Base-by-base conservation (phyloP, 2,329 filamentous ascomycete genomes). In the Diaporthe destruens region DNA sequence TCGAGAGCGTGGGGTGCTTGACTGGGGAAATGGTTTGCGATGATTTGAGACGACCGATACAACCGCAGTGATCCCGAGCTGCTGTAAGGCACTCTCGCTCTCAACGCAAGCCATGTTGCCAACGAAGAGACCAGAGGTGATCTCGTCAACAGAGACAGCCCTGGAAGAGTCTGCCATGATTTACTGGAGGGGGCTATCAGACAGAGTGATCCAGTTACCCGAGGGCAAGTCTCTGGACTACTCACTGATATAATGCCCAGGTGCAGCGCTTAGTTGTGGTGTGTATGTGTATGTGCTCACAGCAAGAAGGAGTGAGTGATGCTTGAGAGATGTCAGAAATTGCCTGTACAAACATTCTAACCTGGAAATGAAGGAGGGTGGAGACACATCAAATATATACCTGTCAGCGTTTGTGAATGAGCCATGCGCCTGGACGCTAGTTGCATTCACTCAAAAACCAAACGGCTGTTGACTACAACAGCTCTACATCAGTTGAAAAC, bases 11-110 rank as follows among this genome's bases (percentile, higher is more conserved):
- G 53, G 3, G 49, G 29, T 68, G 23, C 7, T 5, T 42, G 29
- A 16, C 51, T 29, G n/a, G 1, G 51, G 65, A 32, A 55, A 55
- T 2, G 51, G 51, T 44, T 12, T 44, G 2, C 51, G 65, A 29
- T 20, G 9, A 0, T 36, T 8, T 14, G 65, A 55, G 6, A 68
- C 20, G 3, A 76, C 61, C 3, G 76, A 76, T 11, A 78, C 71
- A 14, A 77, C 71, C n/a, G 76, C 77, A 14, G 74, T 76, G 47
- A 78, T 75, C 23, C 34, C 47, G 68, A 32, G 32, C 11, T 75
- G 44, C n/a, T n/a, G 29, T n/a, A 73, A 56, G 14, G 77, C 56
- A 1, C 55, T 67, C 11, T 72, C 49, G 25, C 73, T 65, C 49
- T 71, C 61, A 8, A 44, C 44, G 1, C 72, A 71, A 7, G 54